Evolutionary conservation across 176 grass and related monocot species (phyloP), one percentile per base, ranked within the genome.

Genomic region (Juncus inflexus): DNA sequence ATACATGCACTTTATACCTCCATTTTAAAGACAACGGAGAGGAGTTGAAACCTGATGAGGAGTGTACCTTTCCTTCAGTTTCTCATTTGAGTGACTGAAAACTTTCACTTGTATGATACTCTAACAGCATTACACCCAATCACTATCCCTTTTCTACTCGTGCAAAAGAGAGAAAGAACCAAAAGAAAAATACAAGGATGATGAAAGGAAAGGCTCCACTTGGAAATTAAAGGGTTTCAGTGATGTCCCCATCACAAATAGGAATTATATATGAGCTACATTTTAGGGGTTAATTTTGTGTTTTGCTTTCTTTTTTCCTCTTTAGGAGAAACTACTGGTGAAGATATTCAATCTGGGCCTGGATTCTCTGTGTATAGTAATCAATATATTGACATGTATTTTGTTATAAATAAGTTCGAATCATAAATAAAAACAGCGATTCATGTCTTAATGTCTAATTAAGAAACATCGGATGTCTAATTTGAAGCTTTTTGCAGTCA

Each of bases 231-330:
- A 58, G 53, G 9, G 53, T 14, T 35, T 52, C 66, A 54, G 66
- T 4, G 50, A 40, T 9, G 50, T 40, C 52, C 42, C 51, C 52
- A 57, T 70, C 37, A 40, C 39, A 58, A 42, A 47, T 56, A 71
- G 67, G 52, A 71, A 71, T 71, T 50, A 71, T 71, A 57, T 58
- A 59, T 70, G 67, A 70, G 12, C 13, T 70, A 35, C 37, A 59
- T 59, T 70, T 70, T n/a, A 70, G 54, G 19, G 67, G 53, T 16
- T n/a, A n/a, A n/a, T 38, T 2, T 41, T 42, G 53, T 58, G 53
- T 7, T 58, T 69, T 41, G 40, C 42, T 59, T 42, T 68, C 15
- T 41, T 56, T 43, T 70, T 38, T 42, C 55, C 38, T 42, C 28
- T 58, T 9, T 35, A 38, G 9, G 37, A n/a, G 49, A 40, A 54